Evolutionary conservation across 2,329 filamentous ascomycete species (phyloP).

Genomic region (Talaromyces sp.): DNA sequence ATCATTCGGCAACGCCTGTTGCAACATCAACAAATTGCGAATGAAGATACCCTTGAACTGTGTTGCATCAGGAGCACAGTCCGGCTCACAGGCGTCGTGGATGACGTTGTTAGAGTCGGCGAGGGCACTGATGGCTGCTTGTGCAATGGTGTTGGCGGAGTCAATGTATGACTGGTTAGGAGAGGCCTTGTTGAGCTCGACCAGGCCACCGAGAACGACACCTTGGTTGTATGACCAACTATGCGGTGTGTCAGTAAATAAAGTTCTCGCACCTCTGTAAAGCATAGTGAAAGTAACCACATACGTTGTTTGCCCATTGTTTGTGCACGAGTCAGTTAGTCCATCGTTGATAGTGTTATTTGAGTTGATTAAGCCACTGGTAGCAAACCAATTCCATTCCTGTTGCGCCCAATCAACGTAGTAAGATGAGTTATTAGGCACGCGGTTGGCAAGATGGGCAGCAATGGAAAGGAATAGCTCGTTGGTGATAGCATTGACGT

Average conservation of each 20-base stretch:
- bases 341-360: slow-evolving; percentile 52
- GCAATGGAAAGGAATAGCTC: slow-evolving; percentile 53
- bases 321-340: slow-evolving; percentile 46
- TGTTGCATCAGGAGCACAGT: slow-evolving; percentile 47
- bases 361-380: slow-evolving; percentile 43
- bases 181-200: slow-evolving; percentile 46
- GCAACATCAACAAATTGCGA: slow-evolving; percentile 57
- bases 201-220: slow-evolving; percentile 53
- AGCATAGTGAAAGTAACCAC: neutral
- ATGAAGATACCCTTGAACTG: slow-evolving; percentile 71
- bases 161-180: slow-evolving; percentile 38
- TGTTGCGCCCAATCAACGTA: slow-evolving; percentile 44
- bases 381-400: slow-evolving; percentile 49
- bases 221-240: slow-evolving; percentile 58
- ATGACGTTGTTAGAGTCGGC: slow-evolving; percentile 45
- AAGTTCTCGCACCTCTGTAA: neutral
- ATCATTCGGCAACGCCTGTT: slow-evolving; percentile 46
- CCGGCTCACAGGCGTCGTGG: slow-evolving; percentile 50
- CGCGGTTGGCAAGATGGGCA: slow-evolving; percentile 51
- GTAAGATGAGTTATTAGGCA: slow-evolving; percentile 23
- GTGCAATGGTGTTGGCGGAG: slow-evolving; percentile 46
- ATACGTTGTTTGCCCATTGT: slow-evolving; percentile 34
- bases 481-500: slow-evolving; percentile 52
- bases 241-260: neutral
- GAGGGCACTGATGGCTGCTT: slow-evolving; percentile 46